Evolutionary conservation across 1,284 basidiomycete species (phyloP).

Genomic region (Cerrena zonata): DNA sequence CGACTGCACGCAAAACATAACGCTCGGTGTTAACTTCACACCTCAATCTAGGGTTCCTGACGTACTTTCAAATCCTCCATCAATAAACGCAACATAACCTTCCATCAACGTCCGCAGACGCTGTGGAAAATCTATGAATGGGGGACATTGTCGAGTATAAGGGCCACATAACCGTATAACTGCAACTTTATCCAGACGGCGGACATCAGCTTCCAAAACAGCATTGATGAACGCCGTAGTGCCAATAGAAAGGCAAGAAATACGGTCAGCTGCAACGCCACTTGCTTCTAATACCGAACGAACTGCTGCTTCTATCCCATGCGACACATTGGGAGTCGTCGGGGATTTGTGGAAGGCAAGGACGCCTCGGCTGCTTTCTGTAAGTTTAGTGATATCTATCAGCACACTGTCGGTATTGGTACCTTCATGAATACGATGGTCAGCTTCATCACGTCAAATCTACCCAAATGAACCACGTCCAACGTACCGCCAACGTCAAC

Average conservation of each 20-base stretch:
- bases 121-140: slow-evolving; percentile 44
- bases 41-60: background rate
- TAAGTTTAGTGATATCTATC: slow-evolving; percentile 36
- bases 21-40: background rate
- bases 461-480: too few species aligned
- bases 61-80: slow-evolving; percentile 45
- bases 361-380: slow-evolving; percentile 34
- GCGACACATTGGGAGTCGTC: slow-evolving; percentile 48
- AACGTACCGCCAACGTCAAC: slow-evolving; percentile 42
- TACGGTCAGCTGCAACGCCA: slow-evolving; percentile 27
- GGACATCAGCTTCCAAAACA: slow-evolving; percentile 43
- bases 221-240: slow-evolving; percentile 54
- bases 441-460: background rate
- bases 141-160: slow-evolving; percentile 34
- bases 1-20: slow-evolving; percentile 25
- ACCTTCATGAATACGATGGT: slow-evolving; percentile 24
- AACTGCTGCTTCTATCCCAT: slow-evolving; percentile 45
- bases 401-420: slow-evolving; percentile 52
- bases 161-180: slow-evolving; percentile 49
- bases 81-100: slow-evolving; percentile 38
- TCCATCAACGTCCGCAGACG: slow-evolving; percentile 36
- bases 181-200: slow-evolving; percentile 45
- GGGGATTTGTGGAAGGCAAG: slow-evolving; percentile 46
- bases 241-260: slow-evolving; percentile 43
- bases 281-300: slow-evolving; percentile 34